These are phyloP conservation scores for Sclerotinia spermophila DNA, from an alignment of 2,329 filamentous ascomycete genomes.

Conservation along the genomic window DNA sequence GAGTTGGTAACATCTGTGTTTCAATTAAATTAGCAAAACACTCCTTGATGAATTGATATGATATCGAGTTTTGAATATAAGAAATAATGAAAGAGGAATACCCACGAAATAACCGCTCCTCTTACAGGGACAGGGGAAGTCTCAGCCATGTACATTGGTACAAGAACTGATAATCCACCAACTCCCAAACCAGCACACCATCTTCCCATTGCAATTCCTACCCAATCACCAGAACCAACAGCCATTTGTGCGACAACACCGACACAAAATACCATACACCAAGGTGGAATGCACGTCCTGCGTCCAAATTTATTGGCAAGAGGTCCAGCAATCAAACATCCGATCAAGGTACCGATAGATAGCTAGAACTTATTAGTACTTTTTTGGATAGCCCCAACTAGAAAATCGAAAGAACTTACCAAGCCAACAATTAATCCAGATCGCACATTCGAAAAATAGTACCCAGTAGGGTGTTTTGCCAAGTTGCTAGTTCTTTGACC, in stretches of 20 bases:
- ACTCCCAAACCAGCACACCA: constrained; percentile 65
- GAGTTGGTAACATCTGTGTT: constrained; percentile 60
- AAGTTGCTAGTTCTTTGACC: constrained; percentile 38
- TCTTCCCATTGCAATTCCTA: constrained; percentile 60
- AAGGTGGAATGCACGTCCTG: constrained; percentile 51
- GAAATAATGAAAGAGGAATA: constrained; percentile 31
- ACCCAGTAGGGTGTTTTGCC: constrained; percentile 30
- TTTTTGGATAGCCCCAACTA: background rate
- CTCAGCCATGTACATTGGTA: constrained; percentile 66
- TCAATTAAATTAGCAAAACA: constrained; percentile 23
- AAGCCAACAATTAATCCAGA: constrained; percentile 62
- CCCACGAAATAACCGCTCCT: constrained; percentile 53
- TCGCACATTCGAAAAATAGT: constrained; percentile 54
- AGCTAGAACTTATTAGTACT: constrained; percentile 41
- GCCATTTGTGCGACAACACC: constrained; percentile 66
- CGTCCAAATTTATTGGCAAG: constrained; percentile 61
- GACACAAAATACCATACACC: constrained; percentile 56
- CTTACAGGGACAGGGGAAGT: constrained; percentile 59
- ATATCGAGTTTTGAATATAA: background rate
- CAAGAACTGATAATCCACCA: constrained; percentile 61
- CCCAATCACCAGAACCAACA: constrained; percentile 52
- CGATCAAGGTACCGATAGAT: constrained; percentile 76
- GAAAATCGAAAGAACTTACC: background rate
- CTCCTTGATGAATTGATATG: too few relatives aligned
- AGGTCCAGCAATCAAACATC: constrained; percentile 70